Evolutionary conservation across 1,139 yeast genomes (phyloP), one percentile per base, ranked within the genome.

Genomic region (Kodamaea ohmeri): DNA sequence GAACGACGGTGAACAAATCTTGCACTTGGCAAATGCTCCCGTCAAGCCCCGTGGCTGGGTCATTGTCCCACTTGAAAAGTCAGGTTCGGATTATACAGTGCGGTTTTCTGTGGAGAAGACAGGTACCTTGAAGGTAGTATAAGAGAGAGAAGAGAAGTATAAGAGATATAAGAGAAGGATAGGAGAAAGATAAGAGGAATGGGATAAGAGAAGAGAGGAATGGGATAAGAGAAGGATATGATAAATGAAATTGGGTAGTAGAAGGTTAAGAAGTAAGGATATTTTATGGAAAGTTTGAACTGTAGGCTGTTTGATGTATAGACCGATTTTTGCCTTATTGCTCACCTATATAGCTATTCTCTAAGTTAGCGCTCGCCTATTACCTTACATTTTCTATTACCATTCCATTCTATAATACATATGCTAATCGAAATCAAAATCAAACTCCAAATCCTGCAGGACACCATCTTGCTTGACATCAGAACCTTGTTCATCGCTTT

Each of bases 351-450:
- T n/a, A n/a, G n/a, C n/a, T n/a, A n/a, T n/a, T n/a, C n/a, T n/a
- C n/a, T n/a, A n/a, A n/a, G n/a, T n/a, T n/a, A n/a, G n/a, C n/a
- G n/a, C n/a, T n/a, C n/a, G n/a, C n/a, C n/a, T n/a, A n/a, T n/a
- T n/a, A n/a, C n/a, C n/a, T n/a, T n/a, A n/a, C n/a, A n/a, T n/a
- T n/a, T n/a, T n/a, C n/a, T n/a, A n/a, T 20, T 20, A 20, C 22
- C 22, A 20, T 20, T 55, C 35, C 13, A 13, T 18, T 26, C 16
- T 15, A 12, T 6, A 12, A 26, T 13, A 4, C 15, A 8, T 15
- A 30, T n/a, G n/a, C 24, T 32, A 25, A 6, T 34, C 27, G 24
- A 58, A 57, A 36, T 63, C 67, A 43, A 60, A 63, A 25, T 63
- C 69, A 37, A 63, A 56, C 25, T 63, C 66, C 45, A 59, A 27